phyloP scores from a whole-genome alignment of 2,329 filamentous ascomycete genomes.

The Phaeosphaeria sp. region DNA sequence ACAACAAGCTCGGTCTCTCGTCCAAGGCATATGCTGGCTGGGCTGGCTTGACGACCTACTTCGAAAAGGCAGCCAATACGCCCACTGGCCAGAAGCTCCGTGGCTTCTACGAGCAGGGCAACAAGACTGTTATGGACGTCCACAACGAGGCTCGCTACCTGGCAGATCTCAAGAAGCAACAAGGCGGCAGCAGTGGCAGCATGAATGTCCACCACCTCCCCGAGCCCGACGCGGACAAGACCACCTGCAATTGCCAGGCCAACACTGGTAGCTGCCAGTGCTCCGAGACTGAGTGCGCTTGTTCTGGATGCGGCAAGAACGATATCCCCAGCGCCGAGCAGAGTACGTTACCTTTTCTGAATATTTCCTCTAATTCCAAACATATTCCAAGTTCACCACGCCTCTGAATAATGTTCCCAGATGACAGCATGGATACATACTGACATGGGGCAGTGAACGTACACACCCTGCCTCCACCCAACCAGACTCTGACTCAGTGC shows the following conservation, averaged over 20 bases:
- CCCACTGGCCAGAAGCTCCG: constrained; percentile 88
- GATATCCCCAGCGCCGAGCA: constrained; percentile 28
- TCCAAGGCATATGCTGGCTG: constrained; percentile 72
- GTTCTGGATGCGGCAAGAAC: constrained; percentile 11
- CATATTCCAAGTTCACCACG: too few relatives aligned
- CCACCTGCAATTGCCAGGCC: constrained; percentile 6
- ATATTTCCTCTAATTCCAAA: too few relatives aligned
- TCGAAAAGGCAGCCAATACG: constrained; percentile 88
- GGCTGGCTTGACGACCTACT: constrained; percentile 82
- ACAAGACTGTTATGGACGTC: constrained; percentile 92
- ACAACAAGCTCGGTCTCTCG: constrained; percentile 82
- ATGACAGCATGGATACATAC: too few relatives aligned
- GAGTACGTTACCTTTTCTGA: background rate
- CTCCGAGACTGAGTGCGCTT: constrained; percentile 5
- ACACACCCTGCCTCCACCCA: constrained; percentile 44
- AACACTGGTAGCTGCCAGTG: constrained; percentile 6
- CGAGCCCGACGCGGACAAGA: constrained; percentile 6
- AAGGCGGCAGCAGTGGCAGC: constrained; percentile 1
- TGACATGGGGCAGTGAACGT: constrained; percentile 42
- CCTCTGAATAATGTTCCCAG: too few relatives aligned
- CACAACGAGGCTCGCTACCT: constrained; percentile 89
- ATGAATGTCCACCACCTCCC: constrained; percentile 6
- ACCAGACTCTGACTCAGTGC: constrained; percentile 54
- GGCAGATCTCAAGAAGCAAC: constrained; percentile 75
- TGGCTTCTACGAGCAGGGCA: constrained; percentile 83